phyloP scores from a whole-genome alignment of 306 rosid genomes.

The Vigna reflexopilosa region DNA sequence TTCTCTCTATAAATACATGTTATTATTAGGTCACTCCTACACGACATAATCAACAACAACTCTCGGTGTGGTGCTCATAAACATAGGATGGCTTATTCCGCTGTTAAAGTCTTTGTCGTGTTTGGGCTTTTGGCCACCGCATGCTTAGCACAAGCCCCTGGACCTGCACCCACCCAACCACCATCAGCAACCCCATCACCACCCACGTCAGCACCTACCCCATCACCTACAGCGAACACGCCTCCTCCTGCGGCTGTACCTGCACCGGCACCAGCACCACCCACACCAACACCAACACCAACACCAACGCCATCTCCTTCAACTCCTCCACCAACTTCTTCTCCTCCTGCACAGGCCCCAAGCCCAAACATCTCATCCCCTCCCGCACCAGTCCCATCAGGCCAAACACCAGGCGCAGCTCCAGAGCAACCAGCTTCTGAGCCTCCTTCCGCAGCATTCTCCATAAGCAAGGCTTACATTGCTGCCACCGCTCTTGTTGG shows the following conservation, averaged over 20 bases:
- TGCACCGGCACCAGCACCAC: conserved; percentile 31
- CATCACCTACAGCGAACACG: conserved; percentile 35
- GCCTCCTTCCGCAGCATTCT: conserved; percentile 53
- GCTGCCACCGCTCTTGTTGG: conserved; percentile 76
- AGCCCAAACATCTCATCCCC: conserved; percentile 27
- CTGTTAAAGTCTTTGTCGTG: conserved; percentile 57
- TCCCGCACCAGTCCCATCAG: conserved; percentile 14
- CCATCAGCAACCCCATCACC: conserved; percentile 51
- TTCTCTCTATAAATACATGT: conserved; percentile 9
- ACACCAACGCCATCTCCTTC: conserved; percentile 36
- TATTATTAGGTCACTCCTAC: background rate
- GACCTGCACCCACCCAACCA: conserved; percentile 53
- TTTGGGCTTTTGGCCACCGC: conserved; percentile 71
- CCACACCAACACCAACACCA: conserved; percentile 22
- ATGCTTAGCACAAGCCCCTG: conserved; percentile 86
- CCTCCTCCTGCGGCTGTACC: conserved; percentile 43
- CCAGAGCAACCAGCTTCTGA: conserved; percentile 19
- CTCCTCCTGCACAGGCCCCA: conserved; percentile 34
- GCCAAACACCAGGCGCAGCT: conserved; percentile 40
- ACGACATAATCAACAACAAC: background rate
- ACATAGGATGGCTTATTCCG: conserved; percentile 53
- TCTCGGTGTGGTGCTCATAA: background rate
- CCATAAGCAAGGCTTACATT: conserved; percentile 54
- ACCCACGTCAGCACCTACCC: conserved; percentile 4
- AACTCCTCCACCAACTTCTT: background rate